Evolutionary conservation across 257 asterid species (phyloP), one percentile per base, ranked within the genome.

Genomic region (Nicotiana otophora): DNA sequence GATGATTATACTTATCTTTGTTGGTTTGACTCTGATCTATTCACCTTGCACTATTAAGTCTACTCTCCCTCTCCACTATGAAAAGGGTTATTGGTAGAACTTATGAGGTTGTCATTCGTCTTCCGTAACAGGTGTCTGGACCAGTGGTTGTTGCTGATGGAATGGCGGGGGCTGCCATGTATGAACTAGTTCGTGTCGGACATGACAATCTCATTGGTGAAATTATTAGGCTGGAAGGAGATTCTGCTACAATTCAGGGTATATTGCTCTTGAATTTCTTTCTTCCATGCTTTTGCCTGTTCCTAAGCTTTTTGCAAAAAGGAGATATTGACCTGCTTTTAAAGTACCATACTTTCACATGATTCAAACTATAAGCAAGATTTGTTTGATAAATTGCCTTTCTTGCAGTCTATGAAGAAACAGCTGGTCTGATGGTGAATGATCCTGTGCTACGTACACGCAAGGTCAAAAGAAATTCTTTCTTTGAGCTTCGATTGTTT

Each of bases 151-250:
- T 96, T 86, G 99, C 99, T 77, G 99, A 96, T 91, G 99, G 98
- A 85, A 96, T 96, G 99, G 94, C 89, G 3, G 99, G 99, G 81
- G 99, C 99, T 87, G 99, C 99, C 83, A 96, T 96, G 99, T 96
- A 96, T 65, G 99, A 96, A 80, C 90, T 96, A 72, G 99, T 96
- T 78, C 99, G 99, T 83, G 99, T 96, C 65, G 99, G 99, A 26
- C 97, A 94, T 78, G 98, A 96, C 89, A 96, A 94, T 60, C 98
- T 96, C 80, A 94, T 96, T 87, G 99, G 98, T 23, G 98, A 94
- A 91, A 96, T 96, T 86, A 96, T 96, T 90, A 93, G 99, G 31
- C 85, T 96, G 86, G 99, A 96, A 89, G 99, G 99, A 86, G 98
- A 96, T 89, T 96, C 99, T 54, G 99, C 99, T 87, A 96, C 99